Evolutionary conservation across 225 moss, liverwort and hornwort species (phyloP), one percentile per base, ranked within the genome.

Genomic region (Marchantia paleacea): DNA sequence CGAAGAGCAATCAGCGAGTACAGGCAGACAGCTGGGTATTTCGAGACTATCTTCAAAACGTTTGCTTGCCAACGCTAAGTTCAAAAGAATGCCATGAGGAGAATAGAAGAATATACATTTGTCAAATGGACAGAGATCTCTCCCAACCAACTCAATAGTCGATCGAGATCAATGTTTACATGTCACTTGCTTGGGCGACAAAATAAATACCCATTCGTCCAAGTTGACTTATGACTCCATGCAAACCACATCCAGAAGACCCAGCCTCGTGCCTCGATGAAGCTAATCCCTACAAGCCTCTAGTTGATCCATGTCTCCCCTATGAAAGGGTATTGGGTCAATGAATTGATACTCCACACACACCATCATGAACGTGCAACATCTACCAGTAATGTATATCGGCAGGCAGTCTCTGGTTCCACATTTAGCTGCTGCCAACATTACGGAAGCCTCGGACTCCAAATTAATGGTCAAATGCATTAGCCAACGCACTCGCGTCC

Each of bases 311-410:
- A 19, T 62, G 39, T 19, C 50, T 66, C 64, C 75, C 73, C 78
- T 73, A n/a, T 81, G 48, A 58, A 64, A 66, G 60, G n/a, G 29
- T 81, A 66, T 57, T 24, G 29, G 47, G 80, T 75, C 73, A 77
- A 81, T 68, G n/a, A 74, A 78, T 81, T 65, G 68, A 67, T 57
- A 62, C 73, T 67, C 84, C 80, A 78, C 60, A 85, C 78, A 78
- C 60, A 85, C 78, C 78, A 52, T 73, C 68, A 61, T 68, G 52
- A 58, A 26, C 51, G 65, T 73, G 77, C 39, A 24, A 80, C 28
- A 72, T 80, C 73, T 73, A 72, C 77, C 47, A 65, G 84, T 76
- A 69, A 66, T 72, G 76, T 68, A 63, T 71, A 69, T 76, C 58
- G 61, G 57, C 63, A 54, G 55, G 49, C 58, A 68, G 54, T 78